Conservation (phyloP, 768 basidiomycete species). For the Flagelloscypha sp. region DNA sequence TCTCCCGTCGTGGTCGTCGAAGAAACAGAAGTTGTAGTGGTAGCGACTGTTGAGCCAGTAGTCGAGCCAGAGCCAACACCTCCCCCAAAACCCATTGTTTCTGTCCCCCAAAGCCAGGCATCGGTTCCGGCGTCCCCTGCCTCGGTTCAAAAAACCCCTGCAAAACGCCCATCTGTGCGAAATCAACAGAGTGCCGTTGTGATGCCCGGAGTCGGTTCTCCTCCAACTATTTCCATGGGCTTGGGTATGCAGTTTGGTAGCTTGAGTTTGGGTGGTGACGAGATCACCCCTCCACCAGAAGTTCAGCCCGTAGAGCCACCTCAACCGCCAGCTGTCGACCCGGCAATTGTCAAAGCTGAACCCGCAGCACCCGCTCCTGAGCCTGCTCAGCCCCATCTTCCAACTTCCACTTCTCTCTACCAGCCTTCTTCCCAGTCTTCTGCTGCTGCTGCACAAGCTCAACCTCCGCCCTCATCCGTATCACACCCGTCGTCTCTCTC, state of each 20-base stretch:
- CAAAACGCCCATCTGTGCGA: constrained; percentile 42
- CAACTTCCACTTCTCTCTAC: constrained; percentile 17
- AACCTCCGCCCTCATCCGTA: constrained; percentile 24
- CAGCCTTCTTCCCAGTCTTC: constrained; percentile 24
- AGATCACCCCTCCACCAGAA: constrained; percentile 47
- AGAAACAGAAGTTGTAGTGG: constrained; percentile 14
- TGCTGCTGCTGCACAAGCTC: constrained; percentile 25
- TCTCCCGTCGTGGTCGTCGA: constrained; percentile 5
- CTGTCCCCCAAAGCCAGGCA: neutral
- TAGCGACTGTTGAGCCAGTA: constrained; percentile 20
- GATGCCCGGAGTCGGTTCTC: constrained; percentile 61
- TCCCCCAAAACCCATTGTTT: neutral
- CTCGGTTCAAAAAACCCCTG: constrained; percentile 42
- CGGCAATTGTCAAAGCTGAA: constrained; percentile 8
- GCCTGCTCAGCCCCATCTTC: constrained; percentile 15
- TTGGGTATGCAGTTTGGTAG: constrained; percentile 91
- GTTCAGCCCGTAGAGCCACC: constrained; percentile 19
- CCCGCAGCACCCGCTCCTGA: constrained; percentile 25
- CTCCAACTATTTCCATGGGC: too few relatives aligned
- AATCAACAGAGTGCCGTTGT: constrained; percentile 62
- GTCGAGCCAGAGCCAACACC: constrained; percentile 24
- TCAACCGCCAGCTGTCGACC: constrained; percentile 2
- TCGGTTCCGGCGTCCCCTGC: constrained; percentile 25
- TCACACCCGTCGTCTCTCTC: constrained; percentile 26
- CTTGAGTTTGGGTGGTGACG: constrained; percentile 65